These are phyloP conservation scores for Grosmannia penicillata DNA, from an alignment of 2,329 filamentous ascomycete species.

Conservation along the genomic window DNA sequence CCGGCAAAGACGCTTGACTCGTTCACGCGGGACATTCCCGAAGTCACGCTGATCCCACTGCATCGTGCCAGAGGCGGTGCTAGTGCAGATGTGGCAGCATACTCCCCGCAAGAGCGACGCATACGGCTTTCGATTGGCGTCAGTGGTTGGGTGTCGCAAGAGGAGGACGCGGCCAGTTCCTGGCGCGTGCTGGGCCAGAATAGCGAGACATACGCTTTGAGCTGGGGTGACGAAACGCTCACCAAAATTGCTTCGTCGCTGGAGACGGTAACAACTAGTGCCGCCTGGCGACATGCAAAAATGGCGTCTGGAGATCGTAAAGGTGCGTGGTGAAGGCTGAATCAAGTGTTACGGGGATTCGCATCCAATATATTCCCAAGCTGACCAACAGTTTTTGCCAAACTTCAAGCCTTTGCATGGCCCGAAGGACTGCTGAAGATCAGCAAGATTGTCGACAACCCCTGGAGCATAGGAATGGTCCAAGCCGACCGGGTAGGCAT, in stretches of 20 bases:
- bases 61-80: too few relatives aligned
- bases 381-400: conserved; percentile 3
- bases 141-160: conserved; percentile 63
- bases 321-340: too few relatives aligned
- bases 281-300: conserved; percentile 62
- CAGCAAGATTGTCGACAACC: conserved; percentile 66
- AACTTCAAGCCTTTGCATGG: conserved; percentile 23
- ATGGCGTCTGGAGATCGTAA: conserved; percentile 30
- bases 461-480: conserved; percentile 62
- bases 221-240: conserved; percentile 70
- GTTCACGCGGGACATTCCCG: conserved; percentile 74
- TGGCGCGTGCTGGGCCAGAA: conserved; percentile 64
- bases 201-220: conserved; percentile 67
- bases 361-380: neutral
- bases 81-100: conserved; percentile 34
- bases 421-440: conserved; percentile 49
- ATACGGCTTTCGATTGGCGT: conserved; percentile 73
- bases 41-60: conserved; percentile 75
- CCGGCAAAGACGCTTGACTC: conserved; percentile 75
- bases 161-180: conserved; percentile 56
- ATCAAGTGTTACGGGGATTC: too few relatives aligned
- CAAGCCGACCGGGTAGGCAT: conserved; percentile 57
- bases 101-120: conserved; percentile 44
- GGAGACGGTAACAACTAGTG: conserved; percentile 60
- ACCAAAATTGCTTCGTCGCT: conserved; percentile 66